phyloP scores from a whole-genome alignment of 768 basidiomycete genomes.

The Lactarius akahatsu region DNA sequence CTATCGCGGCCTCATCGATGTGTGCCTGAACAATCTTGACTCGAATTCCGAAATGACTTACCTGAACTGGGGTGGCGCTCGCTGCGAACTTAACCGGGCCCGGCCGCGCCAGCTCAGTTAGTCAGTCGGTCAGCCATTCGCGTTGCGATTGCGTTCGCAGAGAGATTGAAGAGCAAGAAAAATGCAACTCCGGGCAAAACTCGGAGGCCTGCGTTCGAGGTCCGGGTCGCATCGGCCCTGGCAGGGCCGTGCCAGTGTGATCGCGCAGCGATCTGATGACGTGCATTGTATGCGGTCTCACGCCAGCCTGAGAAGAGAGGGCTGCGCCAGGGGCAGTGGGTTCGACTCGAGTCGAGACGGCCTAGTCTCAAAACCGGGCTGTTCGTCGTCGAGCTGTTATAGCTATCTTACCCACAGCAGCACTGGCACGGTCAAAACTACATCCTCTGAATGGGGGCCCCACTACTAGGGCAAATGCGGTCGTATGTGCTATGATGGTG shows the following conservation, averaged over 20 bases:
- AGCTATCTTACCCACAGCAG: background rate
- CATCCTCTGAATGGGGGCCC: background rate
- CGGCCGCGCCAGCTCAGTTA: background rate
- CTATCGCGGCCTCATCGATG: slow-evolving; percentile 1
- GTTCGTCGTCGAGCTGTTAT: background rate
- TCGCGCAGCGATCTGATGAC: background rate
- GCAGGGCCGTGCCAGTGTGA: background rate
- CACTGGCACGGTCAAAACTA: background rate
- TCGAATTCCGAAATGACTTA: background rate
- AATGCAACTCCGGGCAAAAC: background rate
- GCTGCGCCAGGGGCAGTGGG: too few relatives aligned
- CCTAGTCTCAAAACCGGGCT: background rate
- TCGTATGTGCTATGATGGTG: background rate
- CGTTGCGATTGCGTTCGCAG: background rate
- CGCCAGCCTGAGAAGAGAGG: background rate
- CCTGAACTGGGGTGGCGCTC: background rate
- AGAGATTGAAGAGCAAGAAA: background rate
- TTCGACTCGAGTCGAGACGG: background rate
- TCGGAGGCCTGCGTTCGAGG: background rate
- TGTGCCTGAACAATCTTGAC: background rate
- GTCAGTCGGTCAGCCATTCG: background rate
- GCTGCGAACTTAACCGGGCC: background rate
- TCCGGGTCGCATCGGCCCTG: background rate
- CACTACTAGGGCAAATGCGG: background rate
- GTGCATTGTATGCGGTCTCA: background rate